Evolutionary conservation across 192 early-diverging fungal species (phyloP).

Genomic region (Backusella macrospora): DNA sequence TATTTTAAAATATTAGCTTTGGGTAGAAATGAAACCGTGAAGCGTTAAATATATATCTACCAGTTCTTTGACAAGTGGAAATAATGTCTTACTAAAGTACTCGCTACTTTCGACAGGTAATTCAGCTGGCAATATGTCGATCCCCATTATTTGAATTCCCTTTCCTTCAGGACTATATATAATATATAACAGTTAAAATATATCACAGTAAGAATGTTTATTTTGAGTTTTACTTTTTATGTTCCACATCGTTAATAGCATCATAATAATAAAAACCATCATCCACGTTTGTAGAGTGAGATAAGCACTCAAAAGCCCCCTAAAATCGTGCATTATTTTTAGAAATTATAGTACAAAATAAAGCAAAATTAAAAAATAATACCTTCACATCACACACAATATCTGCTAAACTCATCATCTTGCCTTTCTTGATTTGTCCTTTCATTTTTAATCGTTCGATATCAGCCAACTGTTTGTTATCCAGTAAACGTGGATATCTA

Average conservation of each 20-base stretch:
- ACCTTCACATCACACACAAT: conserved; percentile 93
- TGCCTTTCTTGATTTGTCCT: conserved; percentile 52
- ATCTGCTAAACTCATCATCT: conserved; percentile 87
- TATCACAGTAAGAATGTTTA: neutral
- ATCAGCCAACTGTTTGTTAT: conserved; percentile 75
- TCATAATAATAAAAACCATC: conserved; percentile 92
- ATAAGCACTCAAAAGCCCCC: conserved; percentile 96
- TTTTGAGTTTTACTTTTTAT: conserved; percentile 61
- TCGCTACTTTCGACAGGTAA: conserved; percentile 92
- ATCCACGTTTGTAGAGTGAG: conserved; percentile 87
- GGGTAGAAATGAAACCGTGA: neutral
- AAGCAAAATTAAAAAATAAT: conserved; percentile 13
- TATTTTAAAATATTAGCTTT: neutral
- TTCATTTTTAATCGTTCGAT: conserved; percentile 65
- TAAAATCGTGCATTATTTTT: conserved; percentile 28
- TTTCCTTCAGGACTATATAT: conserved; percentile 61
- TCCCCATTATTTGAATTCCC: conserved; percentile 96
- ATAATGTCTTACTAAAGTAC: conserved; percentile 87
- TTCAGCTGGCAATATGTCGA: conserved; percentile 97
- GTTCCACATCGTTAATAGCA: conserved; percentile 67
- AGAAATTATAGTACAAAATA: conserved; percentile 7
- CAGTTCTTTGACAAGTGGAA: conserved; percentile 81
- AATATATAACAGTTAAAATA: conserved; percentile 13
- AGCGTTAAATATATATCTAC: conserved; percentile 47
- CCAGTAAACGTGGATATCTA: conserved; percentile 85